phyloP scores from a whole-genome alignment of 75 land plant species.

The Selaginella moellendorffii region DNA sequence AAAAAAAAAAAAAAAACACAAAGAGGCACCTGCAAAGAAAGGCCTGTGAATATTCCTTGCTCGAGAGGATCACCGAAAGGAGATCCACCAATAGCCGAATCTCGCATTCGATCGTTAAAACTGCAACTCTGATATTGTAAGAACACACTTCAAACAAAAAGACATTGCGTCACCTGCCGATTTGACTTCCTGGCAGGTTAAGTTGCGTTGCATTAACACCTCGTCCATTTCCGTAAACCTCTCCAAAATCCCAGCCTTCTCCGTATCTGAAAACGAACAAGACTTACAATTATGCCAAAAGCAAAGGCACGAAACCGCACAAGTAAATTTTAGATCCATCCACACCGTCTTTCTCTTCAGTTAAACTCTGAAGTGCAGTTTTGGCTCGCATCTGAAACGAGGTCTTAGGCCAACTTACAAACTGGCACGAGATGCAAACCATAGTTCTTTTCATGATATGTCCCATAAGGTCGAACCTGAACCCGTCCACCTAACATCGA shows the following conservation, averaged over 20 bases:
- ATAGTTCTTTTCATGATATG: slow-evolving; percentile 91
- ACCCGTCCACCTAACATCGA: slow-evolving; percentile 87
- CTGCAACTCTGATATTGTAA: no score
- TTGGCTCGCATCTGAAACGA: slow-evolving; percentile 57
- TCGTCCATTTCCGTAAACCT: slow-evolving; percentile 75
- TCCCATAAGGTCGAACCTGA: slow-evolving; percentile 96
- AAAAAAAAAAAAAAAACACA: no score
- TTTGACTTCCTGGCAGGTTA: slow-evolving; percentile 78
- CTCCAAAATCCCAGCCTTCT: slow-evolving; percentile 99
- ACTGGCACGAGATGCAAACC: slow-evolving; percentile 28
- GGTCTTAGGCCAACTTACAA: slow-evolving; percentile 1
- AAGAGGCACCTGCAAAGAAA: slow-evolving; percentile 65
- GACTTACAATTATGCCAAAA: no score
- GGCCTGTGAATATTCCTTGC: slow-evolving; percentile 84
- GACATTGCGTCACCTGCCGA: no score
- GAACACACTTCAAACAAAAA: no score
- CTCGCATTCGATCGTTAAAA: slow-evolving; percentile 91
- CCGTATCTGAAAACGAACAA: slow-evolving; percentile 47
- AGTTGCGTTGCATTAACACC: slow-evolving; percentile 81
- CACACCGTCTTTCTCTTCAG: slow-evolving; percentile 46
- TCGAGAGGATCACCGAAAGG: slow-evolving; percentile 94
- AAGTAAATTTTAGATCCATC: slow-evolving; percentile 79
- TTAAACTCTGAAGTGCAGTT: slow-evolving; percentile 35
- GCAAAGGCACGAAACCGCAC: no score
- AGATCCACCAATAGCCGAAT: slow-evolving; percentile 84